Evolutionary conservation across 768 basidiomycete genomes (phyloP), one percentile per base, ranked within the genome.

Genomic region (Tulasnella sp.): DNA sequence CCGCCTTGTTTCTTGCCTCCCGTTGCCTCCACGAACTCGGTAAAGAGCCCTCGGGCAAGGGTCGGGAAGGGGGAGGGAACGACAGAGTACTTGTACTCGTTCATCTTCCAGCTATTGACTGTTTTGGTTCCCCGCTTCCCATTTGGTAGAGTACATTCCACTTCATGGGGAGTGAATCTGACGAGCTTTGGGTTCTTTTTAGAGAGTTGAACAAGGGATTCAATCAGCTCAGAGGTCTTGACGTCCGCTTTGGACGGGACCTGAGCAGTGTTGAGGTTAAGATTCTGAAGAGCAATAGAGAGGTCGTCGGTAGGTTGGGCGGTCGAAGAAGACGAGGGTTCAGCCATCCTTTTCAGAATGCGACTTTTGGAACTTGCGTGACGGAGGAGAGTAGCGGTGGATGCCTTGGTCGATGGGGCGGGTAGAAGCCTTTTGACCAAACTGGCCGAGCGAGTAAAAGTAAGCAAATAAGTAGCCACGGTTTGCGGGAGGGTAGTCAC

Each of bases 101-200:
- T 94, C 96, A 99, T 96, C 88, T 96, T 97, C 97, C 97, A 98
- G 86, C 94, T 96, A 3, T 91, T 89, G 42, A 98, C 87, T 4
- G 85, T 84, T 83, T 92, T 88, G 2, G 85, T 82, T 80, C 90
- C 90, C 1, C 89, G 90, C 0, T 93, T 92, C 0, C 90, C 91
- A 1, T 85, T 60, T 83, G 93, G 92, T 1, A 85, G 83, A 0
- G 89, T 88, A 1, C 90, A 90, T 0, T 93, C 91, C 0, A 90
- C 91, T 1, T 85, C 64, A 83, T 94, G 92, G 1, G 85, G 83
- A 0, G 89, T 88, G 2, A 91, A 91, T 73, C 88, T 89, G 78
- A 95, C 89, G 75, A 96, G 91, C 84, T 92, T 94, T 3, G 91
- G 89, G 0, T 88, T 88, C 76, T 88, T 89, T 54, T 88, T 87